Conservation (phyloP, 2,329 filamentous ascomycete genomes). For the Penicillium expansum region DNA sequence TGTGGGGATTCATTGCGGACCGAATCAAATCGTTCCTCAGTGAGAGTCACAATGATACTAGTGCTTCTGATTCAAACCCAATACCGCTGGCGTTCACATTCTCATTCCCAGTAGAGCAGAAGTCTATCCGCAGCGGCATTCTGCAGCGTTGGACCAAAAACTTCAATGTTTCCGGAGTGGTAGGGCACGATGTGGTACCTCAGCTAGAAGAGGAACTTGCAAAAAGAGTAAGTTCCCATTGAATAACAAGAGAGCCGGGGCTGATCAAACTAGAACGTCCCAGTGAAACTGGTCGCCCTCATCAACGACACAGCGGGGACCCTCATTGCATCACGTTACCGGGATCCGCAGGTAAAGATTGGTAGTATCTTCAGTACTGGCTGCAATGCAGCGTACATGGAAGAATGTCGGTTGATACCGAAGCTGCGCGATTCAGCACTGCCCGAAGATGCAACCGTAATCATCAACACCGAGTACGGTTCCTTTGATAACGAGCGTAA, state of each 20-base stretch:
- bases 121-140: slow-evolving; percentile 79
- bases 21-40: slow-evolving; percentile 77
- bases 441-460: slow-evolving; percentile 71
- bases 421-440: slow-evolving; percentile 82
- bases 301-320: slow-evolving; percentile 96
- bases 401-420: slow-evolving; percentile 75
- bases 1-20: slow-evolving; percentile 86
- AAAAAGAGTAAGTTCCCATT: slow-evolving; percentile 50
- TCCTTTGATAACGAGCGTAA: slow-evolving; percentile 85
- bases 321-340: slow-evolving; percentile 87
- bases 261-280: slow-evolving; percentile 59
- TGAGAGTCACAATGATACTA: slow-evolving; percentile 61
- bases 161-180: slow-evolving; percentile 83
- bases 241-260: not conserved
- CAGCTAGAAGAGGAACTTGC: slow-evolving; percentile 73
- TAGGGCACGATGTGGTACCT: slow-evolving; percentile 78
- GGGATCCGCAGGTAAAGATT: slow-evolving; percentile 79
- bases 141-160: slow-evolving; percentile 91
- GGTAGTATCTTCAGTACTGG: slow-evolving; percentile 95
- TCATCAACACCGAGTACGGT: slow-evolving; percentile 93
- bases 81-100: slow-evolving; percentile 85
- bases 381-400: slow-evolving; percentile 95
- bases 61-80: slow-evolving; percentile 31
- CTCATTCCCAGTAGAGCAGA: slow-evolving; percentile 81
- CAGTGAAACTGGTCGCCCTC: slow-evolving; percentile 78